Base-by-base conservation (phyloP, 2,329 filamentous ascomycete genomes). In the Aureobasidium vineae region DNA sequence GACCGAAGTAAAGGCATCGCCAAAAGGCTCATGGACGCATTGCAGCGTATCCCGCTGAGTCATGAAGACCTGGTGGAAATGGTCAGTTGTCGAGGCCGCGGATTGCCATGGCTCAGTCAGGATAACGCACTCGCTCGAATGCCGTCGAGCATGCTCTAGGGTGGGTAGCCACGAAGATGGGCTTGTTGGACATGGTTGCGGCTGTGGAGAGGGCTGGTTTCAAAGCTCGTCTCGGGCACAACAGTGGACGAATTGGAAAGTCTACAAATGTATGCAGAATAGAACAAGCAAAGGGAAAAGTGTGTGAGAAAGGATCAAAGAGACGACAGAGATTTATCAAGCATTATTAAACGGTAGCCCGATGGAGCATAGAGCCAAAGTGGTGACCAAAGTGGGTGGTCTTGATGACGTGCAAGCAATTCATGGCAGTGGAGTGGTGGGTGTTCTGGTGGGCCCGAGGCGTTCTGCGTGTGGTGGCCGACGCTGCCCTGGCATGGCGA, bases 141-240 rank as follows among this genome's bases (percentile, higher is more conserved):
- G 95, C 95, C 57, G 95, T 98, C 66, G 93, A 97, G 82, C 93
- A 97, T 70, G 94, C 92, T 79, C 95, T 85, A 41, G 95, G 95
- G 79, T 98, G 94, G 73, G 95, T 98, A 67, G 89, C 92, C 74
- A 95, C 88, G 77, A 98, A 98, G 77, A 98, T 91, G 45, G 91
- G 90, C 75, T 88, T 95, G 77, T 81, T 84, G 72, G 89, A 87
- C 90, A 92, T 93, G 63, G 47, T 64, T 67, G 67, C 69, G 60
- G 68, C 36, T 19, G 26, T 31, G 33, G 40, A 60, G n/a, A 56
- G 56, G 23, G 36, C 56, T 54, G 31, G 43, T 38, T 57, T 50
- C 52, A 21, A 33, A 57, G 57, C 52, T 59, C 31, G 38, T 50
- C 33, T n/a, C 33, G 21, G 28, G 33, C 43, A 61, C 41, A 26